These are phyloP conservation scores for Mortierella sp. DNA, from an alignment of 371 early-diverging fungal genomes.

Conservation along the genomic window DNA sequence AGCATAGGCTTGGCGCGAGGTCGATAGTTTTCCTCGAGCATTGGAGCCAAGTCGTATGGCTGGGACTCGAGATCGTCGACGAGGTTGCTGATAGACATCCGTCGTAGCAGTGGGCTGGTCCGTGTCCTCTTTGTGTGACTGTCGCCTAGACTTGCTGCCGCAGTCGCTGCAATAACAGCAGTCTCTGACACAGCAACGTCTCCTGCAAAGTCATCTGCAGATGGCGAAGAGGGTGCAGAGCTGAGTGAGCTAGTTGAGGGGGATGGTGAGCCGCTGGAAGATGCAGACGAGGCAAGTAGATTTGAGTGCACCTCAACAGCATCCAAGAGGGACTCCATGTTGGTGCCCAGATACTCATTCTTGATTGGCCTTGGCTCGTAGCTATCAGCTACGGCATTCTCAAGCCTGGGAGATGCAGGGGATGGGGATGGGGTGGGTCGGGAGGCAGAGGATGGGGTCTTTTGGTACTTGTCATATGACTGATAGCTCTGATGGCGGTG, in stretches of 20 bases:
- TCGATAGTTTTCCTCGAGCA: conserved; percentile 20
- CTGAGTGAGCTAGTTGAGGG: conserved; percentile 15
- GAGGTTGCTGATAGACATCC: conserved; percentile 51
- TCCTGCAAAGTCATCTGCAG: conserved; percentile 9
- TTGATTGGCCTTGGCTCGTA: neutral
- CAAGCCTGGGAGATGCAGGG: neutral
- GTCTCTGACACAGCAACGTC: neutral
- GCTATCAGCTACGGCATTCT: neutral
- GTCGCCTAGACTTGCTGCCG: conserved; percentile 24
- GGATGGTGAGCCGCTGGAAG: conserved; percentile 22
- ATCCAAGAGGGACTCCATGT: conserved; percentile 50
- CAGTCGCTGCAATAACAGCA: conserved; percentile 3
- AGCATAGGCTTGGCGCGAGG: conserved; percentile 18
- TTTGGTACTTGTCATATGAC: conserved; percentile 12
- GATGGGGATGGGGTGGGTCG: conserved; percentile 9
- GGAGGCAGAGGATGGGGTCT: conserved; percentile 18
- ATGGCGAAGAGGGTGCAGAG: conserved; percentile 31
- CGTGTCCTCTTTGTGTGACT: conserved; percentile 40
- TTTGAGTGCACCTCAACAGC: conserved; percentile 50
- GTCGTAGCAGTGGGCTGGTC: conserved; percentile 43
- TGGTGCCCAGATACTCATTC: conserved; percentile 38
- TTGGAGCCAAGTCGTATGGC: conserved; percentile 2
- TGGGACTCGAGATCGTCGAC: conserved; percentile 22
- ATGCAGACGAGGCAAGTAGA: conserved; percentile 27
- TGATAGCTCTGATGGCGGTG: conserved; percentile 17